These are phyloP conservation scores for Tripterygium wilfordii DNA, from an alignment of 177 flowering plant species.

Conservation along the genomic window DNA sequence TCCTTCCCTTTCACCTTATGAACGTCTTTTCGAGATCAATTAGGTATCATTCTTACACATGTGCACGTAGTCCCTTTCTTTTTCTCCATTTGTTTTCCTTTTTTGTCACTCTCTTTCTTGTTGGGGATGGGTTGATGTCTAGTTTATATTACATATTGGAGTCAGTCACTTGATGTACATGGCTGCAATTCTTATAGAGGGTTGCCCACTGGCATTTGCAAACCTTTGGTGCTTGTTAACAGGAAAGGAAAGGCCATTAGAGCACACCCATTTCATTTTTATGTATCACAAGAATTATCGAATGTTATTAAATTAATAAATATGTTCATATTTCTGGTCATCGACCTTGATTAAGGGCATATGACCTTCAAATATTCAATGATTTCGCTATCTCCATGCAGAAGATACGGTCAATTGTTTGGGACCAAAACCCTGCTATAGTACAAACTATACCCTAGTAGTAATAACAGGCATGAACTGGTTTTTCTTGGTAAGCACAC, in stretches of 20 bases:
- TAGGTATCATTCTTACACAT: neutral
- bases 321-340: too few relatives aligned
- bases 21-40: neutral
- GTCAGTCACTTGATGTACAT: too few relatives aligned
- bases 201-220: neutral
- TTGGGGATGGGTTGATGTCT: neutral
- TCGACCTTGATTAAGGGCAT: too few relatives aligned
- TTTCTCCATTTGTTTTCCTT: neutral
- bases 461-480: too few relatives aligned
- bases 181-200: neutral
- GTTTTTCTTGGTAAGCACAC: too few relatives aligned
- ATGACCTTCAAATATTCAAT: too few relatives aligned
- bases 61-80: neutral
- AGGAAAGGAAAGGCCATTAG: too few relatives aligned
- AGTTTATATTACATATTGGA: too few relatives aligned
- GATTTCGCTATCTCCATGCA: too few relatives aligned
- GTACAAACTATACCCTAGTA: too few relatives aligned
- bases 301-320: neutral
- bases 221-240: slow-evolving; percentile 1
- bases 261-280: neutral
- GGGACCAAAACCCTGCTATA: too few relatives aligned
- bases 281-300: neutral
- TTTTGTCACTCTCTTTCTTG: neutral
- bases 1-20: neutral
- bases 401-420: too few relatives aligned